Base-by-base conservation (phyloP, 306 rosid species). In the Sesbania bispinosa region DNA sequence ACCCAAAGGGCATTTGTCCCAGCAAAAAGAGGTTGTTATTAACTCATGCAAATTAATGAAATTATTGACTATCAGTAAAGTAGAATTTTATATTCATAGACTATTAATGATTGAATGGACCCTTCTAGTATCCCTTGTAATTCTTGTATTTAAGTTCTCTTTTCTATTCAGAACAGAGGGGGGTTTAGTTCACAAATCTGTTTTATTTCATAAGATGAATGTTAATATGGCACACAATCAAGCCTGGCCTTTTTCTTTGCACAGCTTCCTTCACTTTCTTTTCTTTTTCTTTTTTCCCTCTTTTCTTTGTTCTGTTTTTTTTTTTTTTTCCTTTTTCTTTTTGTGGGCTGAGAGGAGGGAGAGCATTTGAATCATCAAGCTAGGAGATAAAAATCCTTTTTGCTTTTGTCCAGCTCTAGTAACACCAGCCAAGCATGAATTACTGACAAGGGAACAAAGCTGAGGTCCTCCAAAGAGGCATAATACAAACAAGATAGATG, bases 401-500 rank as follows among this genome's bases (percentile, higher is more conserved):
- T 52, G 50, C 80, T 57, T 76, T 79, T 72, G 83, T 62, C 72
- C 30, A 55, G 3, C 21, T 51, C 75, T 33, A 67, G n/a, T 51
- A 15, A 43, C 57, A 53, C 59, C 51, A 60, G 58, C 24, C 47
- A 68, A 68, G 82, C 77, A 73, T 57, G 77, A 69, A 55, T 66
- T 62, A 55, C 63, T 71, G 84, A 74, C 75, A 54, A 33, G 30
- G 73, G 63, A 67, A 78, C 76, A 82, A 76, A 79, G 83, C 61
- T 62, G 63, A 69, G 65, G 78, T 14, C 74, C 63, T 29, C 53
- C 80, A 63, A 54, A 68, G 74, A 62, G 70, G 53, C 66, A 75
- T 57, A 69, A 61, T 46, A 68, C 80, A 74, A 74, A 82, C 77
- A 77, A 80, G 51, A 74, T 45, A 74, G 77, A 74, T 52, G 42